Evolutionary conservation across 192 early-diverging fungal genomes (phyloP), one percentile per base, ranked within the genome.

Genomic region (Gamsiella multidivaricata): DNA sequence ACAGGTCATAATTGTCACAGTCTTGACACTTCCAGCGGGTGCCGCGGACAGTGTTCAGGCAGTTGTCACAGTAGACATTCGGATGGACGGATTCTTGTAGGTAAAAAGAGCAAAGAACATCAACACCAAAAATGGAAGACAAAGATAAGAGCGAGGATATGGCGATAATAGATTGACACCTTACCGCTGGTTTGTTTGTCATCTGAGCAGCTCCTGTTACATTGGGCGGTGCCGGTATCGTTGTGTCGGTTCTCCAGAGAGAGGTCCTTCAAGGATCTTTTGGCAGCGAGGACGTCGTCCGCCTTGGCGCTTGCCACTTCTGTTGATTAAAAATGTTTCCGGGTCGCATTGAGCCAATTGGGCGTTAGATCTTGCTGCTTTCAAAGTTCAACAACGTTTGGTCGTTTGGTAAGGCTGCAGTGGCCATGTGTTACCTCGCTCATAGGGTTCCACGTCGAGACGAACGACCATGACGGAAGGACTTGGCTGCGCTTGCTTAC

Each of bases 11-110:
- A 51, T 86, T 82, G n/a, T 59, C 29, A 65, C 89, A 91, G 34
- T 81, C 80, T 43, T 81, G 72, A 54, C 91, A 92, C 63, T 83
- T 79, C 89, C 89, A 92, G 51, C 85, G 80, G 50, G 81, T 63
- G 2, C 87, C 87, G 2, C 81, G 82, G 54, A 85, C 58, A 6
- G 58, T 81, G 43, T 80, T 84, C 51, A 72, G 54, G 80, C 89
- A 91, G 34, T 68, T 33, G 65, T 91, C 85, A 64, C 89, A 91
- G 31, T 86, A 78, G 22, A 91, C 80, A 25, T 67, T 70, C 14
- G 31, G 18, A 29, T 85, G 83, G 22, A 80, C 51, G 6, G 62
- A 53, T 10, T 65, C 59, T 62, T 17, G 53, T 56, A 26, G 37
- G 36, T 26, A 25, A 26, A 20, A 37, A 56, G n/a, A 23, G 47